A percentile compares a stretch with the other conserved stretches of the same genome.
These are phyloP conservation scores for Piper betle DNA, from an alignment of 164 flowering plant genomes.

Conservation along the genomic window DNA sequence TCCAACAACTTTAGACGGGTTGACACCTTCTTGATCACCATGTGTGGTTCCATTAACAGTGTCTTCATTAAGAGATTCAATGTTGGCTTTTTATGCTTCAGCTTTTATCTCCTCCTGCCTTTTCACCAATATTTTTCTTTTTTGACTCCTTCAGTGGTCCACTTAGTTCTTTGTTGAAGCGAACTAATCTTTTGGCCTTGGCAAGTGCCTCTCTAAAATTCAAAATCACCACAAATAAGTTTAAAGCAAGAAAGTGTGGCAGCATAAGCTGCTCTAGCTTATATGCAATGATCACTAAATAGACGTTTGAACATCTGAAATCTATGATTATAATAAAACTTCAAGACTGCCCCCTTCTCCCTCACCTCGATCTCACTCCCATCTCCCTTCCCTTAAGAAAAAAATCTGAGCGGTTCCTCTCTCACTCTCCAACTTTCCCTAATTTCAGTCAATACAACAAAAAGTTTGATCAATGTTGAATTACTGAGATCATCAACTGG, in stretches of 20 bases:
- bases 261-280: neutral
- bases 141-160: constrained; percentile 21
- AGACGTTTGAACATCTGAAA: neutral
- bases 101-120: constrained; percentile 15
- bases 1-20: constrained; percentile 43
- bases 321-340: too few species aligned
- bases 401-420: too few species aligned
- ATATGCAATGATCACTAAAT: neutral
- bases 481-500: too few species aligned
- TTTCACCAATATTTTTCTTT: constrained; percentile 21
- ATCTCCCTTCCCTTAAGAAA: too few species aligned
- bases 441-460: too few species aligned
- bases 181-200: constrained; percentile 82
- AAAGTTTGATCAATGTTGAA: too few species aligned
- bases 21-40: constrained; percentile 43
- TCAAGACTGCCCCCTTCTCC: too few species aligned
- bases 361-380: too few species aligned
- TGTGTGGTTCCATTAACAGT: constrained; percentile 15
- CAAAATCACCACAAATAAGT: neutral
- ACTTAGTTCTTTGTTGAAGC: constrained; percentile 58
- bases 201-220: constrained; percentile 62
- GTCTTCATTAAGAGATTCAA: constrained; percentile 20
- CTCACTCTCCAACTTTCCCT: too few species aligned
- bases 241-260: too few species aligned
- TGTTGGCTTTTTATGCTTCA: constrained; percentile 20